Evolutionary conservation across 2,329 filamentous ascomycete species (phyloP).

Genomic region (Fusarium sp.): DNA sequence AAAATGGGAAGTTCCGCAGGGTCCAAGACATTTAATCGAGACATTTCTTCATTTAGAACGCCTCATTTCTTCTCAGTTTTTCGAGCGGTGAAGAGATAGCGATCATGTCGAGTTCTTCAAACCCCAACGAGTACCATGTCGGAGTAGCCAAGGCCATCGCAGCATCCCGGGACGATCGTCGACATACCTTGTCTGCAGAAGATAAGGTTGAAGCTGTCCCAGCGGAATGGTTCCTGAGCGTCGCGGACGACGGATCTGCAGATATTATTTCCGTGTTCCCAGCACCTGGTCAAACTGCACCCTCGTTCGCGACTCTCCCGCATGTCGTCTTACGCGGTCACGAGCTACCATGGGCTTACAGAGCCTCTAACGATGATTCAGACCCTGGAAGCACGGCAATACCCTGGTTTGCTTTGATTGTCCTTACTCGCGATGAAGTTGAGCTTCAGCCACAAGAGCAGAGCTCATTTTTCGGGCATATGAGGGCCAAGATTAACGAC

Average conservation of each 20-base stretch:
- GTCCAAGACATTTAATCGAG: background rate
- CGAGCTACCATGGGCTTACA: background rate
- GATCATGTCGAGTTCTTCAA: background rate
- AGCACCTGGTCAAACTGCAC: background rate
- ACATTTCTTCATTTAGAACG: background rate
- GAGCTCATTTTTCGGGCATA: accelerated
- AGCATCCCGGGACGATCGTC: background rate
- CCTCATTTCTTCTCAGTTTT: background rate
- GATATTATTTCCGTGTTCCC: background rate
- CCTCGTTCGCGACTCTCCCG: background rate
- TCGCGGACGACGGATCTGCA: background rate
- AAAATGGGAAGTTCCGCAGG: background rate
- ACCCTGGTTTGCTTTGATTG: background rate
- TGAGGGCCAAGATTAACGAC: background rate
- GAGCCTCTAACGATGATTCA: background rate
- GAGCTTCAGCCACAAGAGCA: accelerated
- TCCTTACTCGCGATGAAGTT: background rate
- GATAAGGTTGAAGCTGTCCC: background rate
- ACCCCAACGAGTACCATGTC: accelerated
- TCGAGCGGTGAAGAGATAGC: background rate
- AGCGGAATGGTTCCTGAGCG: background rate
- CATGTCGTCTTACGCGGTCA: background rate
- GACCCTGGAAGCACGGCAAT: background rate
- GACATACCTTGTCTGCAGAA: background rate
- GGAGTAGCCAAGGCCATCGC: background rate